phyloP scores from a whole-genome alignment of 2,329 filamentous ascomycete genomes.

The Colletotrichum sp. region DNA sequence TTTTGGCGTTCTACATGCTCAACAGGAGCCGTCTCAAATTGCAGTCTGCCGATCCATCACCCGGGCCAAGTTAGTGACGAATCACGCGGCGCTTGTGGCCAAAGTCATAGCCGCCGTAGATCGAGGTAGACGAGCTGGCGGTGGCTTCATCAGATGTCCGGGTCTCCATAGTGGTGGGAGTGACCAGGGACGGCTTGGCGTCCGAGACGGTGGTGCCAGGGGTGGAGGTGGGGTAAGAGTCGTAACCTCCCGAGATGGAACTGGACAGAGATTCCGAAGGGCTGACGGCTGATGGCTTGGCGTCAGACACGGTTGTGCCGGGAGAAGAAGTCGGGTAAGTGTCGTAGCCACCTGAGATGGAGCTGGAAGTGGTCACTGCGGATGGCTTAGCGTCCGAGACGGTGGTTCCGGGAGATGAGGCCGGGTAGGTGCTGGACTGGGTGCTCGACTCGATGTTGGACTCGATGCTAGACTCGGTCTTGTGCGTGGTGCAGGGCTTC shows the following conservation, averaged over 20 bases:
- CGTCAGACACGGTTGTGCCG: neutral
- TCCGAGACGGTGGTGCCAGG: neutral
- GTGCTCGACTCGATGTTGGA: too few relatives aligned
- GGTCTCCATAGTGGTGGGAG: neutral
- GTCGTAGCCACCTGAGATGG: neutral
- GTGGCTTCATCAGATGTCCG: neutral
- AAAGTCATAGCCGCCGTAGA: neutral
- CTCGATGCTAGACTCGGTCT: neutral
- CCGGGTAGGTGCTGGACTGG: neutral
- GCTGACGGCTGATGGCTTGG: neutral
- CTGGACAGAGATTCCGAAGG: neutral
- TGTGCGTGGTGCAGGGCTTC: neutral
- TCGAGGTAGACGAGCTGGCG: neutral
- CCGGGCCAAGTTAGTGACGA: neutral
- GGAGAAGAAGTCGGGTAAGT: neutral
- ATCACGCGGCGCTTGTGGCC: neutral
- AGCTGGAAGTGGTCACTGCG: neutral
- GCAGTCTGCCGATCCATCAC: neutral
- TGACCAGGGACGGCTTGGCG: slow-evolving; percentile 2
- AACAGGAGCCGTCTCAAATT: too few relatives aligned
- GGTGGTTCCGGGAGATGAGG: neutral
- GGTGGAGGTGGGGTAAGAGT: neutral
- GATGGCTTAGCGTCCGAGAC: neutral
- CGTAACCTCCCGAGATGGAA: neutral
- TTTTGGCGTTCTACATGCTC: neutral